Evolutionary conservation across 805 yeast genomes (phyloP).

Genomic region (Kazachstania taianensis): DNA sequence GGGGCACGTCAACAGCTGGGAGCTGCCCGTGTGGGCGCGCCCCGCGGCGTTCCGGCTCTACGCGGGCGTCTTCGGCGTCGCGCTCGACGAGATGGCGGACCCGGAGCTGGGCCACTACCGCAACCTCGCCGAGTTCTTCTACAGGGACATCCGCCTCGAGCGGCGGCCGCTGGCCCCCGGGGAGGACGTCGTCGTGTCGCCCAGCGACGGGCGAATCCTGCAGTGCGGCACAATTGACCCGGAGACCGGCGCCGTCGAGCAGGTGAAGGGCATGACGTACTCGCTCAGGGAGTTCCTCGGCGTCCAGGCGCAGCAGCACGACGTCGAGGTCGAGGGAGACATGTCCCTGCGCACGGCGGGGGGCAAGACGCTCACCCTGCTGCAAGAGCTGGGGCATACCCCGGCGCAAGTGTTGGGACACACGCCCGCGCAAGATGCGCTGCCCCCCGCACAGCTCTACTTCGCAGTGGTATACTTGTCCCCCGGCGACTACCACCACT

Average conservation of each 20-base stretch:
- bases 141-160: constrained; percentile 68
- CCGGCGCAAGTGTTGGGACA: constrained; percentile 5
- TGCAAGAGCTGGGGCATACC: constrained; percentile 22
- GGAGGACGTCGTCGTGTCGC: constrained; percentile 59
- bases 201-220: constrained; percentile 86
- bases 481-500: constrained; percentile 97
- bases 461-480: constrained; percentile 91
- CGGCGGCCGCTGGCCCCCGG: constrained; percentile 64
- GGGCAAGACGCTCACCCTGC: constrained; percentile 31
- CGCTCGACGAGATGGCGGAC: constrained; percentile 80
- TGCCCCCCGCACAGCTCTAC: constrained; percentile 61
- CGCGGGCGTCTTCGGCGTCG: constrained; percentile 73
- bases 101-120: constrained; percentile 63
- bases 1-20: constrained; percentile 83
- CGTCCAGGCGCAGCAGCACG: constrained; percentile 24
- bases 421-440: constrained; percentile 17
- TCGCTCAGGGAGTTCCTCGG: constrained; percentile 85
- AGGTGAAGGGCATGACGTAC: constrained; percentile 93
- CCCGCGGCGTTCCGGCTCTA: constrained; percentile 73
- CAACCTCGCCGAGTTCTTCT: constrained; percentile 86
- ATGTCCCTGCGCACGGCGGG: constrained; percentile 34
- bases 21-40: constrained; percentile 81
- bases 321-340: constrained; percentile 55
- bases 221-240: constrained; percentile 64
- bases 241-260: constrained; percentile 81